Evolutionary conservation across 352 stramenopile species (phyloP), one percentile per base, ranked within the genome.

Genomic region (Halophytophthora batemanensis): DNA sequence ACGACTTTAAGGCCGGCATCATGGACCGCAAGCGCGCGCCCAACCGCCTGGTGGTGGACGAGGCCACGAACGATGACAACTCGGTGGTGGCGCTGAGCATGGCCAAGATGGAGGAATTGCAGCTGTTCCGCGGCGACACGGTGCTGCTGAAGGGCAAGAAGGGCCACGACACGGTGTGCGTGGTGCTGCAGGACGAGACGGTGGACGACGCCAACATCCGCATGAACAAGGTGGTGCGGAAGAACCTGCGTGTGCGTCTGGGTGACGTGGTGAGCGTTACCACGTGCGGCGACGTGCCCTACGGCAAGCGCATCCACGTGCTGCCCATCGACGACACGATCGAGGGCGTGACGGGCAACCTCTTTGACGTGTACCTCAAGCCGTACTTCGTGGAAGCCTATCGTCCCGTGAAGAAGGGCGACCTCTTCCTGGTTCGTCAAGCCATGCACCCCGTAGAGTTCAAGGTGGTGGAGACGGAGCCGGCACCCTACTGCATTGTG

Each of bases 321-420:
- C 82, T 99, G 5, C 97, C 97, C 6, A 82, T 99, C 38, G 97
- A 99, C 58, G 97, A 99, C 74, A 99, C 97, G 17, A 99, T 99
- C 50, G 97, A 99, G 70, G 97, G 97, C 48, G 96, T 99, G n/a
- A 98, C 95, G 17, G 97, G 97, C 46, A 99, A 99, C 83, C 66
- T 99, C 6, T 99, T 99, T 61, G 97, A 99, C 66, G 97, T 99
- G 34, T 99, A 99, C 77, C 80, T 99, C 45, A 99, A 99, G 79
- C 97, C 97, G 13, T 99, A 99, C 84, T 99, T 99, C 64, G 77
- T 99, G 36, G 97, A 99, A 69, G 96, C 97, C 14, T 99, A 99
- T 76, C 95, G 97, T 44, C 97, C 97, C 6, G 90, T 99, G 22
- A 98, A 98, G 75, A 99, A 99, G 75, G 97, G 97, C 6, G 97